These are phyloP conservation scores for Medicago truncatula DNA, from an alignment of 306 rosid genomes.

Conservation along the genomic window MtrunA17r5.0-ANR NC_053044.1:16707001-16707500, in stretches of 20 bases:
- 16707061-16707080: conserved; percentile 64
- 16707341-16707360: conserved; percentile 63
- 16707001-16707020: conserved; percentile 54
- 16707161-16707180: no score
- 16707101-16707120: conserved; percentile 65
- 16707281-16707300: not conserved
- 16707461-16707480: conserved; percentile 55
- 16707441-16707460: conserved; percentile 52
- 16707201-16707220: no score
- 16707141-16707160: no score
- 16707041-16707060: conserved; percentile 58
- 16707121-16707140: no score
- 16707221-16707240: no score
- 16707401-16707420: conserved; percentile 56
- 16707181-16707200: no score
- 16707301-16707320: conserved; percentile 52
- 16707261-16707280: conserved; percentile 64
- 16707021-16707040: conserved; percentile 52
- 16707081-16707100: conserved; percentile 54
- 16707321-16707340: conserved; percentile 56
- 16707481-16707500: conserved; percentile 69
- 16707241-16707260: conserved; percentile 63
- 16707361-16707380: conserved; percentile 39
- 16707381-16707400: conserved; percentile 50
- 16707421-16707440: conserved; percentile 54